Evolutionary conservation across 2,329 filamentous ascomycete genomes (phyloP).

Genomic region (Fusarium sp.): DNA sequence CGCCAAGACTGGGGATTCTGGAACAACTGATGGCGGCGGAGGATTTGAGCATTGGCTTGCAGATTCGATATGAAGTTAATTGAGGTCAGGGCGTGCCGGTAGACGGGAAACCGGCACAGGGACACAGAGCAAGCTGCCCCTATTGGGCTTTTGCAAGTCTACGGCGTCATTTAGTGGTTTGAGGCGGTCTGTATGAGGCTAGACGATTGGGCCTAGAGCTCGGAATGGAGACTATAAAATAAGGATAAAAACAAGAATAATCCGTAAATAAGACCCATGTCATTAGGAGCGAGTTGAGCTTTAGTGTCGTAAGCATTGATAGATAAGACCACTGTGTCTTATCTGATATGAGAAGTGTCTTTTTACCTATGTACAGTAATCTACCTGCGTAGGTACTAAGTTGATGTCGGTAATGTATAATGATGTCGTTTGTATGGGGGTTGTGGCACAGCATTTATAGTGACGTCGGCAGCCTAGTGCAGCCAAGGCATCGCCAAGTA

Average conservation of each 20-base stretch:
- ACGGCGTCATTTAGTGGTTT: constrained; percentile 11
- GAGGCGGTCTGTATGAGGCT: too few species aligned
- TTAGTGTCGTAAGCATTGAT: background rate
- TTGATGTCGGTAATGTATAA: background rate
- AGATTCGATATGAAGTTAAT: constrained; percentile 35
- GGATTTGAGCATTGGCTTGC: constrained; percentile 50
- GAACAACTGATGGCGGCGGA: constrained; percentile 33
- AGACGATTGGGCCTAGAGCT: background rate
- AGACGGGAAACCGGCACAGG: background rate
- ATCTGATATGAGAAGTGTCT: too few species aligned
- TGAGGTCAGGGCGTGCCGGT: too few species aligned
- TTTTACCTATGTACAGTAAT: too few species aligned
- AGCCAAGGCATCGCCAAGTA: constrained; percentile 36
- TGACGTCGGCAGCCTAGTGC: constrained; percentile 34
- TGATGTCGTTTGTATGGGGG: constrained; percentile 9
- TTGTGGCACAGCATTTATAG: constrained; percentile 1
- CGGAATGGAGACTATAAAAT: constrained; percentile 21
- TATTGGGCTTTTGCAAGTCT: constrained; percentile 30
- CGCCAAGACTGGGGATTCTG: constrained; percentile 26
- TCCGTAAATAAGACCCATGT: background rate
- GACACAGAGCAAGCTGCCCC: constrained; percentile 22
- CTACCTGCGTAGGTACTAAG: too few species aligned
- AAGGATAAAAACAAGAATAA: constrained; percentile 18
- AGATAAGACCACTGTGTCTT: too few species aligned
- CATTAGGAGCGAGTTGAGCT: background rate